These are phyloP conservation scores for Furcasterigmium sp. DNA, from an alignment of 2,329 filamentous ascomycete genomes.

Conservation along the genomic window DNA sequence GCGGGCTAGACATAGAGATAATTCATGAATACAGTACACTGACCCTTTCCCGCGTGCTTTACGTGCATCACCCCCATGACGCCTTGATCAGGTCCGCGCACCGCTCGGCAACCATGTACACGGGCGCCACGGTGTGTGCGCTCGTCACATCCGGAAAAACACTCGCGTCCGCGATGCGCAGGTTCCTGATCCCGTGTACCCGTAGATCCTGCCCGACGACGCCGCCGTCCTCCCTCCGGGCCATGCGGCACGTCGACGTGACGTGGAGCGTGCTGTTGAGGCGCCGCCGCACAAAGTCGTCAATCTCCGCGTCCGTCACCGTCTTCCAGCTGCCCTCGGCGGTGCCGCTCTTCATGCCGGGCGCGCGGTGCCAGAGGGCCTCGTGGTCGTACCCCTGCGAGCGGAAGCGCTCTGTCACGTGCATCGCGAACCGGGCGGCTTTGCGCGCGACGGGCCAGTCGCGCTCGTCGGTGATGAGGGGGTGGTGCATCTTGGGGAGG, in stretches of 20 bases:
- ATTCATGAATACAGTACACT: neutral
- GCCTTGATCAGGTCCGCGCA: slow-evolving; percentile 22
- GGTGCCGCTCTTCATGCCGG: slow-evolving; percentile 1
- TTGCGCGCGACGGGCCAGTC: slow-evolving; percentile 19
- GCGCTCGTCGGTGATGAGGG: slow-evolving; percentile 21
- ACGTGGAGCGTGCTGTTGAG: slow-evolving; percentile 3
- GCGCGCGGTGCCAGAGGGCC: slow-evolving; percentile 4
- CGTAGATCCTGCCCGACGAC: slow-evolving; percentile 10
- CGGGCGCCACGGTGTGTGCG: slow-evolving; percentile 21
- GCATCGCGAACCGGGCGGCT: slow-evolving; percentile 23
- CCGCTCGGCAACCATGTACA: slow-evolving; percentile 23
- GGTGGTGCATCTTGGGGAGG: slow-evolving; percentile 24
- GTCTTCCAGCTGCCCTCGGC: slow-evolving; percentile 15
- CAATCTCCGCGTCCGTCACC: slow-evolving; percentile 22
- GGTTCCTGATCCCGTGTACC: slow-evolving; percentile 12
- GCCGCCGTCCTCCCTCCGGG: slow-evolving; percentile 6
- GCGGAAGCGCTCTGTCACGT: slow-evolving; percentile 20
- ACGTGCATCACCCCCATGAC: slow-evolving; percentile 8
- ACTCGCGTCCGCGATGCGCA: slow-evolving; percentile 18
- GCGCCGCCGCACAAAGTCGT: slow-evolving; percentile 13
- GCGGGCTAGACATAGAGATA: too few species aligned
- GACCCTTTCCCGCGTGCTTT: neutral
- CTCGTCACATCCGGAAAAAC: slow-evolving; percentile 22
- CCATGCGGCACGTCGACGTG: slow-evolving; percentile 14
- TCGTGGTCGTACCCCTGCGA: slow-evolving; percentile 17